These are phyloP conservation scores for Botryotinia globosa DNA, from an alignment of 2,329 filamentous ascomycete species.

Conservation along the genomic window DNA sequence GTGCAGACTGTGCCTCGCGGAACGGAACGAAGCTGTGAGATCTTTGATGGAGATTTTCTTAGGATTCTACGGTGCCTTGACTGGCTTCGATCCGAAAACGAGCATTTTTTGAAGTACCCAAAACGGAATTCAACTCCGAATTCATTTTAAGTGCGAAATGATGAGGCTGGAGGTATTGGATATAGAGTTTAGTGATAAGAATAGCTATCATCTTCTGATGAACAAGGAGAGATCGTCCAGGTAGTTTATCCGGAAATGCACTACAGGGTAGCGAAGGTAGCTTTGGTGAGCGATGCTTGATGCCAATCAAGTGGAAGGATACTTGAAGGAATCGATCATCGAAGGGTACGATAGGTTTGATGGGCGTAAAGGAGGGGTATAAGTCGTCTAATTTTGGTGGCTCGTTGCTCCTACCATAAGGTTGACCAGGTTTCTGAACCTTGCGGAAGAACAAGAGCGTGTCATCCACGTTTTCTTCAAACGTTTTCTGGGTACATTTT, in stretches of 20 bases:
- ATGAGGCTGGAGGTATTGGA: neutral
- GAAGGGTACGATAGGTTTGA: neutral
- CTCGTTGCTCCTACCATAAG: neutral
- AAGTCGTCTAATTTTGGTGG: neutral
- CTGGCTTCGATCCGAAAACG: neutral
- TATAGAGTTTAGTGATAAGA: neutral
- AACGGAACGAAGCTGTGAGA: conserved; percentile 18
- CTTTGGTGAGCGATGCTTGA: neutral
- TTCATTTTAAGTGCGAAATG: neutral
- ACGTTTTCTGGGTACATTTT: neutral
- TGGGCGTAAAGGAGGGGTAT: neutral
- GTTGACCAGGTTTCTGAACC: conserved; percentile 2
- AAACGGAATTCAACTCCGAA: neutral
- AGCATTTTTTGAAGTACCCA: neutral
- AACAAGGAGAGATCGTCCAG: neutral
- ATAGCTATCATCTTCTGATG: neutral
- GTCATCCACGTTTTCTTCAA: conserved; percentile 16
- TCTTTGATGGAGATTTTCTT: conserved; percentile 3
- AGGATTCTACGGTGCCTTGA: conserved; percentile 8
- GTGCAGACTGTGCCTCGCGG: conserved; percentile 18
- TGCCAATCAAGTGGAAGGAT: neutral
- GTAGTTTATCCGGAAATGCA: neutral
- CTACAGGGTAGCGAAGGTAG: neutral
- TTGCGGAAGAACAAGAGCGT: conserved; percentile 4
- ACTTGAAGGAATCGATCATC: neutral